Conservation (phyloP, 2,329 filamentous ascomycete genomes). For the Cercospora zeae-maydis region DNA sequence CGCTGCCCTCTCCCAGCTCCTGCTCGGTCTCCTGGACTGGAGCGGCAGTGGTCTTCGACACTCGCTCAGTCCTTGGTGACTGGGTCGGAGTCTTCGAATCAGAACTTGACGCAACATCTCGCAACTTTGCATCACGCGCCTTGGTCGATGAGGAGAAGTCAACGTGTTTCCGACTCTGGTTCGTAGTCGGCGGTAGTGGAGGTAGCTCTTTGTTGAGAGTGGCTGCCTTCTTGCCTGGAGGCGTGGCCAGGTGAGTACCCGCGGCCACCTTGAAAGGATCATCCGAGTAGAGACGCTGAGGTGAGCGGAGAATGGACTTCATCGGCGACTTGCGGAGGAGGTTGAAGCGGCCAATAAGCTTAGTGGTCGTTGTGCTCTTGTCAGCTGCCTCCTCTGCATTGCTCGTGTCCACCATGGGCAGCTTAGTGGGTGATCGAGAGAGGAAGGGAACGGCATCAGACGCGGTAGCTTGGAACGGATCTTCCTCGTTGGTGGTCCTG, state of each 20-base stretch:
- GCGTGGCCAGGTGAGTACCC: conserved; percentile 54
- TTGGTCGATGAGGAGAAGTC: conserved; percentile 67
- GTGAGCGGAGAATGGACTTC: conserved; percentile 61
- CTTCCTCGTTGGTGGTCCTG: conserved; percentile 18
- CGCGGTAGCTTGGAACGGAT: conserved; percentile 16
- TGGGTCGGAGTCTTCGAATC: conserved; percentile 33
- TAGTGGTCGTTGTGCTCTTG: conserved; percentile 32
- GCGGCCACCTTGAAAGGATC: conserved; percentile 58
- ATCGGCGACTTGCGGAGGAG: conserved; percentile 53
- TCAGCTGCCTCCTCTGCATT: conserved; percentile 28
- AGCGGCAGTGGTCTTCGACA: conserved; percentile 5
- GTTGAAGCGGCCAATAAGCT: conserved; percentile 43
- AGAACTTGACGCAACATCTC: conserved; percentile 22
- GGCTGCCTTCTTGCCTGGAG: conserved; percentile 30
- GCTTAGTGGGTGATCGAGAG: conserved; percentile 35
- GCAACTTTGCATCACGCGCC: conserved; percentile 33
- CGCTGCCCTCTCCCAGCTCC: not conserved
- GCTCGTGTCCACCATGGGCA: conserved; percentile 13
- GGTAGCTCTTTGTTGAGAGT: conserved; percentile 18
- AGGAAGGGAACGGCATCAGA: conserved; percentile 29
- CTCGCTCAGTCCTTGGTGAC: conserved; percentile 21
- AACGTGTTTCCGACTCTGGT: conserved; percentile 68
- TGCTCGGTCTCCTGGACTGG: conserved; percentile 6
- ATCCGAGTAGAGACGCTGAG: conserved; percentile 57
- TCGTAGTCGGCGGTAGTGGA: conserved; percentile 41